Conservation (phyloP, 192 early-diverging fungal species). For the Linnemannia schmuckeri region DNA sequence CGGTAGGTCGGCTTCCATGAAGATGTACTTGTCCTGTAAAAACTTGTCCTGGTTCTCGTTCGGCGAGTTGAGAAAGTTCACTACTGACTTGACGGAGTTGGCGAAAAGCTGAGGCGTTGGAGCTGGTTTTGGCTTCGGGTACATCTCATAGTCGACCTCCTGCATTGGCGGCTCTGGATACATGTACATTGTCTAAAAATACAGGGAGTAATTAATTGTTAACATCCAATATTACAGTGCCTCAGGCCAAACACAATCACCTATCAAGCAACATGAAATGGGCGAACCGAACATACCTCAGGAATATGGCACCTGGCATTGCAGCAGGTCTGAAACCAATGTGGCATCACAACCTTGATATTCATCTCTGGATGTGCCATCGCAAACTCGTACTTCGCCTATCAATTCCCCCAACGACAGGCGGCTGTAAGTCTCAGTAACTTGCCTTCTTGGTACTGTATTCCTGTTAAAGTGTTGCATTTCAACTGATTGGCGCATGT, state of each 20-base stretch:
- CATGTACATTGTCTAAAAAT: slow-evolving; percentile 32
- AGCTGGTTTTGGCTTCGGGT: not conserved
- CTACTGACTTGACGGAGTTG: slow-evolving; percentile 32
- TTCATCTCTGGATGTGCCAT: slow-evolving; percentile 60
- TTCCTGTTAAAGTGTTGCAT: not conserved
- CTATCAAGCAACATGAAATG: slow-evolving; percentile 44
- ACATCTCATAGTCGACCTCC: slow-evolving; percentile 4
- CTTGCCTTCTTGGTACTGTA: too few relatives aligned
- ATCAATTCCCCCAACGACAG: not conserved
- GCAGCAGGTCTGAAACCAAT: slow-evolving; percentile 80
- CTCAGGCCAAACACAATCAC: too few relatives aligned
- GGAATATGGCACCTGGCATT: slow-evolving; percentile 64
- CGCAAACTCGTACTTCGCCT: slow-evolving; percentile 62
- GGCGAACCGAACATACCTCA: slow-evolving; percentile 57
- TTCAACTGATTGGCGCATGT: not conserved
- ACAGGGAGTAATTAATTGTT: not conserved
- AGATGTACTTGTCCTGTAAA: slow-evolving; percentile 12
- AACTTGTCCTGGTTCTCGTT: not conserved
- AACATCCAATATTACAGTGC: not conserved
- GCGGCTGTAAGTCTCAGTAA: not conserved
- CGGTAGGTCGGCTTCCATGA: slow-evolving; percentile 25
- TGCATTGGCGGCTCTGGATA: slow-evolving; percentile 52
- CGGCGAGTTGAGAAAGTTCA: slow-evolving; percentile 23
- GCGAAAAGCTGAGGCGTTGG: slow-evolving; percentile 33
- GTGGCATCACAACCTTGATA: slow-evolving; percentile 76